Evolutionary conservation across 495 filamentous ascomycete genomes (phyloP).

Genomic region (Xylaria castorea): DNA sequence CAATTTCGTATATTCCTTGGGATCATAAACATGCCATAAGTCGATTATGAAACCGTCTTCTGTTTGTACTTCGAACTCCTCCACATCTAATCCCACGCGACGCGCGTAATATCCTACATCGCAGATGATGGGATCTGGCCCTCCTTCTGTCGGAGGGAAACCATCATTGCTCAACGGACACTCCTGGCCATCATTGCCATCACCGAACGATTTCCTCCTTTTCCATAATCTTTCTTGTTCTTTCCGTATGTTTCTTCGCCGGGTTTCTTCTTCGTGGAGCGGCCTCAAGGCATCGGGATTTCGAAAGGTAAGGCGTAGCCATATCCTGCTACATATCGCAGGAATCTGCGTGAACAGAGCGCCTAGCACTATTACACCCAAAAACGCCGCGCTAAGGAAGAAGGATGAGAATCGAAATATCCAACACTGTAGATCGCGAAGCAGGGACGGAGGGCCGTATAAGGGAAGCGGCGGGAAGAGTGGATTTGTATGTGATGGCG

Average conservation of each 20-base stretch:
- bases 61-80: slow-evolving; percentile 84
- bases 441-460: slow-evolving; percentile 74
- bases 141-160: slow-evolving; percentile 77
- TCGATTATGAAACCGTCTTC: slow-evolving; percentile 93
- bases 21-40: slow-evolving; percentile 90
- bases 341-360: slow-evolving; percentile 69
- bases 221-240: slow-evolving; percentile 68
- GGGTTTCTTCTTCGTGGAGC: slow-evolving; percentile 72
- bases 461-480: slow-evolving; percentile 87
- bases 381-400: slow-evolving; percentile 76
- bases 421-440: slow-evolving; percentile 68
- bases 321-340: slow-evolving; percentile 51
- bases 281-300: slow-evolving; percentile 66
- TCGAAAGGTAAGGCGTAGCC: slow-evolving; percentile 57
- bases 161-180: slow-evolving; percentile 55
- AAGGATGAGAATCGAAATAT: slow-evolving; percentile 70
- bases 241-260: slow-evolving; percentile 58
- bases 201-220: slow-evolving; percentile 45
- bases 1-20: slow-evolving; percentile 66
- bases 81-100: slow-evolving; percentile 85
- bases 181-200: slow-evolving; percentile 42
- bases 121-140: slow-evolving; percentile 76
- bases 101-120: slow-evolving; percentile 89
- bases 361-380: slow-evolving; percentile 76
- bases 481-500: slow-evolving; percentile 74